Evolutionary conservation across 257 asterid species (phyloP).

Genomic region (Jaltomata sinuosa): DNA sequence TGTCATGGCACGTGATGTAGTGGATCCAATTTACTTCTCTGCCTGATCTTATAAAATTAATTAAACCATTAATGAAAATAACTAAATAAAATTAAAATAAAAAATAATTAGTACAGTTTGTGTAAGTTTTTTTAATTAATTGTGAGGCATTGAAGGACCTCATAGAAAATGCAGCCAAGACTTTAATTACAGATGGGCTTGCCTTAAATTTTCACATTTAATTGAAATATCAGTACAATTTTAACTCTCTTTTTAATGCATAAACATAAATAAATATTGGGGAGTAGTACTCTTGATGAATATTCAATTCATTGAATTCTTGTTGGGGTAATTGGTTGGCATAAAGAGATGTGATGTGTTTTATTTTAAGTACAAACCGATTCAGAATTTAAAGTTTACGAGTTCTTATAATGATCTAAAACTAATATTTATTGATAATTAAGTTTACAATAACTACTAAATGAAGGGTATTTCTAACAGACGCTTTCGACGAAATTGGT

Average conservation of each 20-base stretch:
- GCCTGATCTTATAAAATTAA: background rate
- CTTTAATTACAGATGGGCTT: conserved; percentile 2
- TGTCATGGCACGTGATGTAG: background rate
- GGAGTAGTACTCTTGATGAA: background rate
- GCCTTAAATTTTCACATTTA: conserved; percentile 8
- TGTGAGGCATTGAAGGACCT: conserved; percentile 14
- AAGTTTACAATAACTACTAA: background rate
- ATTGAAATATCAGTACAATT: background rate
- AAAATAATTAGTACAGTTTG: background rate
- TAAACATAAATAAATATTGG: background rate
- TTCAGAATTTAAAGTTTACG: background rate
- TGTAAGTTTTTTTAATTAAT: background rate
- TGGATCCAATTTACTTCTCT: background rate
- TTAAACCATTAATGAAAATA: background rate
- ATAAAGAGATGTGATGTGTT: background rate
- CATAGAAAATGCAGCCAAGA: conserved; percentile 18
- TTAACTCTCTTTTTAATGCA: background rate
- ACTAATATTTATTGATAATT: background rate
- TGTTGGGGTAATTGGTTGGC: conserved; percentile 12
- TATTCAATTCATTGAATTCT: conserved; percentile 9
- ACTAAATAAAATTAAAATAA: background rate
- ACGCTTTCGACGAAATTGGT: no score
- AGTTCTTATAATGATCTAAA: no score
- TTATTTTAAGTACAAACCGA: background rate
- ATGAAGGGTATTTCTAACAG: background rate